Evolutionary conservation across 257 asterid genomes (phyloP), one percentile per base, ranked within the genome.

Genomic region (Solanum corneliomulleri): DNA sequence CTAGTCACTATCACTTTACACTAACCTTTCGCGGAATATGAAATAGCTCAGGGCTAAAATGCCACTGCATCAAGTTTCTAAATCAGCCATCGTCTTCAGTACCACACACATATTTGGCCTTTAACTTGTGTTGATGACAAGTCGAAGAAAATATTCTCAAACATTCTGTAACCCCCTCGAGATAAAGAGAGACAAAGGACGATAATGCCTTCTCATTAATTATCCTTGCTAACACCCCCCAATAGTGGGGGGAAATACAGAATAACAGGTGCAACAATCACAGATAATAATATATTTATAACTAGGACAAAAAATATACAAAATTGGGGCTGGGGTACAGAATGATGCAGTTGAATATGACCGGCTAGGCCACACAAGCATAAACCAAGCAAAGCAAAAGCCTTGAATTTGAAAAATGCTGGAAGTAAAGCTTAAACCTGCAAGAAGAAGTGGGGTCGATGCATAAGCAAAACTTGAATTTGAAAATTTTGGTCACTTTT

Each of bases 351-450:
- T 42, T 64, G 37, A 44, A 66, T 68, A 75, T 39, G 87, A 80
- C 86, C 76, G 82, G 90, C 88, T 71, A 83, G 60, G 91, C 89
- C 66, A 82, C 84, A 81, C 45, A 11, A 89, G 78, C 88, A 89
- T 66, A 58, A 87, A 60, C 72, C 87, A 66, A 83, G 68, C 85
- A 87, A 21, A 88, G 88, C 41, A 80, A 89, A 83, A 88, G 87
- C 84, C 82, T 83, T 47, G 44, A 86, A 81, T 81, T 81, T 81
- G 82, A 87, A 86, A 88, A 86, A 82, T 86, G 72, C 86, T 42
- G 83, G 82, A 80, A 87, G 85, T 58, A 76, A 85, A 80, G 88
- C 81, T 64, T 37, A 85, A 47, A 83, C 91, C 91, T 87, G 89
- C 89, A 90, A 76, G 77, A 85, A 52, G 31, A 68, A 87, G 56